Evolutionary conservation across 768 basidiomycete species (phyloP).

Genomic region (Hygrocybe coccinea): DNA sequence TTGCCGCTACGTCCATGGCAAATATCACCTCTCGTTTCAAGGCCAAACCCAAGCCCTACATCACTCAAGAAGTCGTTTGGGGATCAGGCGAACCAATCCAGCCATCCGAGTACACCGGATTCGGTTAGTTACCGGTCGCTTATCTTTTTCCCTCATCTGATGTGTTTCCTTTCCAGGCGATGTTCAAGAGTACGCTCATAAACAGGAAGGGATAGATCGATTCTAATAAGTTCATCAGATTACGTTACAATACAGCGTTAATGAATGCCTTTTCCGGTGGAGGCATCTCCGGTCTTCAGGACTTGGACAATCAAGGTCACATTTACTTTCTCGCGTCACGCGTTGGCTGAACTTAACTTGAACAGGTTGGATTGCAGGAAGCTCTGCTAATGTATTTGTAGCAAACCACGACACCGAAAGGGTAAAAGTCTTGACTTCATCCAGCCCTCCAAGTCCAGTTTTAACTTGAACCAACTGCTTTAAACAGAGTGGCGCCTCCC

Average conservation of each 20-base stretch:
- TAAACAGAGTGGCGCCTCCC: slow-evolving; percentile 48
- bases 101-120: slow-evolving; percentile 52
- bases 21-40: slow-evolving; percentile 48
- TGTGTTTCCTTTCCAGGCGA: slow-evolving; percentile 36
- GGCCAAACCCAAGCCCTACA: slow-evolving; percentile 36
- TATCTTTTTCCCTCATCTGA: not conserved
- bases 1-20: slow-evolving; percentile 46
- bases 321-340: too few relatives aligned
- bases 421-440: slow-evolving; percentile 23
- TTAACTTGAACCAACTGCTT: too few relatives aligned
- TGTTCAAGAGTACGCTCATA: slow-evolving; percentile 51
- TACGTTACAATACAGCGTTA: slow-evolving; percentile 55
- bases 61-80: slow-evolving; percentile 56
- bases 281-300: slow-evolving; percentile 48
- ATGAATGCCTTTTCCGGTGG: slow-evolving; percentile 47
- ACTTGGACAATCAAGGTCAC: slow-evolving; percentile 37
- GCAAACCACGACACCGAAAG: slow-evolving; percentile 69
- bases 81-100: slow-evolving; percentile 44
- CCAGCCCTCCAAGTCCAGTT: too few relatives aligned
- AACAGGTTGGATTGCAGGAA: slow-evolving; percentile 55
- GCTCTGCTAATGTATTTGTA: slow-evolving; percentile 58
- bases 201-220: not conserved
- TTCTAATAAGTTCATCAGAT: slow-evolving; percentile 27
- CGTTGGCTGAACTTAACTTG: too few relatives aligned
- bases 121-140: slow-evolving; percentile 31